Evolutionary conservation across 179 eudicot species (phyloP), one percentile per base, ranked within the genome.

Genomic region (Pouteria campechiana): DNA sequence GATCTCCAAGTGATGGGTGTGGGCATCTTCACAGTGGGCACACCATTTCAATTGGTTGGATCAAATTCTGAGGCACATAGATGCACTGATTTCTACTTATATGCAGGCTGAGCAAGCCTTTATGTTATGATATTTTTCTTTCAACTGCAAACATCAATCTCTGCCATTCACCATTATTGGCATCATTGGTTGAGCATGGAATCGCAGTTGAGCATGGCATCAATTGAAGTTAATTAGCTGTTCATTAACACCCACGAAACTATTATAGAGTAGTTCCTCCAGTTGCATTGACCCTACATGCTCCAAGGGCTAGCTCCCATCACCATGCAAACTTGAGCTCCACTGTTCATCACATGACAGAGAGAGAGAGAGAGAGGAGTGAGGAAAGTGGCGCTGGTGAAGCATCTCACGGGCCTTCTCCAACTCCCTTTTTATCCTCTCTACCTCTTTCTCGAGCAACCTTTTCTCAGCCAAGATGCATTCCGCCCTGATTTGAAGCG

Each of bases 371-470:
- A 52, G 38, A 12, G 57, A 49, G 18, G 57, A 41, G 25, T 28
- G 29, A 17, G 44, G 7, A 20, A 17, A 11, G 42, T 48, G 32
- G 5, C 50, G 13, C 0, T 56, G 25, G 16, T 24, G 3, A 0
- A 59, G 24, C 54, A 40, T 31, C 12, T 47, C 45, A n/a, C 46
- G 60, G 12, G 50, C 38, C 33, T 50, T 52, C 14, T 41, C 36
- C 48, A 75, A 30, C 61, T 75, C 77, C 16, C 42, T 32, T 43
- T 14, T 57, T 13, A 75, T 71, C 57, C 61, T 50, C 32, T 44
- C 66, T 7, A 63, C 74, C 28, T 70, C 71, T 6, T n/a, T 61
- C 41, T 54, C 51, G 5, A 74, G 70, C 58, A 57, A 52, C 18
- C 37, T 43, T 19, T 67, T 70, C 22, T 75, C 65, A 6, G 34